Evolutionary conservation across 345 rosid genomes (phyloP), one percentile per base, ranked within the genome.

Genomic region (Gossypium sturtianum): DNA sequence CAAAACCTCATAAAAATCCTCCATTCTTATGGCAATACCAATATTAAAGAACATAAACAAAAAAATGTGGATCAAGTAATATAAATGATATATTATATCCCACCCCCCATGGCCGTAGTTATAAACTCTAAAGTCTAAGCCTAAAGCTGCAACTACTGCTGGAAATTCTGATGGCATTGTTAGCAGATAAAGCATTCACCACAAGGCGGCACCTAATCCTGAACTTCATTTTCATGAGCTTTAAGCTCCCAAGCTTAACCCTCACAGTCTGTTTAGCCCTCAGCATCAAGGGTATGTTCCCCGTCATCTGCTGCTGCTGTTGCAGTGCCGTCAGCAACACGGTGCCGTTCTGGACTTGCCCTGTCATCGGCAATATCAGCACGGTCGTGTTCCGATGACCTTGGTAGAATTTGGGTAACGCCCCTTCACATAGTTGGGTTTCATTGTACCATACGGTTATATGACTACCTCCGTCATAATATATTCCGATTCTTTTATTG

Each of bases 371-470:
- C 72, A 94, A 76, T 17, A 66, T 57, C 53, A 94, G 86, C 62
- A 86, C 83, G 0, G 98, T 92, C 12, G 94, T 92, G 75, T 90
- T 94, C 81, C 73, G 72, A 74, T 94, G 94, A n/a, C 98, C 97
- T 71, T 94, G 98, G 81, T 92, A 94, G 78, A 94, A 94, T 78
- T 87, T 89, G 0, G 98, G 98, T 58, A 92, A 75, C 2, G 98
- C 80, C 4, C 98, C 97, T 71, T 89, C 77, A 29, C 93, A 85
- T 5, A 94, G 81, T 53, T 79, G 74, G 3, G 91, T 82, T 15
- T 83, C 86, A 7, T 61, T 47, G 81, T 86, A 90, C 68, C 77
- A 89, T 29, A 84, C 97, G 29, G 84, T 82, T 38, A 94, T 85
- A 34, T 45, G 82, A 85, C 98, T 94, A n/a, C 97, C 97, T 0